Base-by-base conservation (phyloP, 306 rosid species). In the Trichosanthes truncata region DNA sequence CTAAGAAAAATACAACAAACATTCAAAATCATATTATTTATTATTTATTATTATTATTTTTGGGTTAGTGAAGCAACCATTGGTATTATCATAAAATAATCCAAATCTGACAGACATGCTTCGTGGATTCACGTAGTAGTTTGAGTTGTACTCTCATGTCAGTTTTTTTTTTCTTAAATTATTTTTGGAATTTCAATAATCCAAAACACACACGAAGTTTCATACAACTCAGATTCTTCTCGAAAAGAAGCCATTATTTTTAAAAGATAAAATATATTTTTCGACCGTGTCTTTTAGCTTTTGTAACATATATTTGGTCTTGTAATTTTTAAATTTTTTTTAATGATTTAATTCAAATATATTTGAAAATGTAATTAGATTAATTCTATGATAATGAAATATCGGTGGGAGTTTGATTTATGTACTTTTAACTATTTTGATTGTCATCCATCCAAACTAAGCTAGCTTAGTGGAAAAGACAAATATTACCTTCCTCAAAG, bases 141-240 rank as follows among this genome's bases (percentile, higher is more conserved):
- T 72, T 4, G 56, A 72, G 77, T 43, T 65, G 71, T 63, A 60
- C 17, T 5, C 2, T 59, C 8, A 29, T 60, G 9, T 60, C 4
- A 13, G 7, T 60, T 23, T 25, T 63, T 0, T 29, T 29, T 29
- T 29, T 14, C 20, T 63, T 29, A 31, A 14, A 13, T 62, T 63
- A 13, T 63, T 63, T 14, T 65, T 29, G 38, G 17, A 31, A 0
- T 65, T 65, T 31, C 6, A 33, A 65, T 31, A 65, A 9, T 31
- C 74, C 74, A 67, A 67, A 67, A 38, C 73, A 17, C 15, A 35
- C 49, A 17, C 74, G 1, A 67, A 67, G 46, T 67, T 67, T 35
- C 26, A 67, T 67, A 7, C 14, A 38, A 67, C 74, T 67, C 45
- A 67, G 74, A 67, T 67, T 67, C 74, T 67, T 67, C 74, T 65